Evolutionary conservation across 371 early-diverging fungal genomes (phyloP).

Genomic region (Mucor irregularis): DNA sequence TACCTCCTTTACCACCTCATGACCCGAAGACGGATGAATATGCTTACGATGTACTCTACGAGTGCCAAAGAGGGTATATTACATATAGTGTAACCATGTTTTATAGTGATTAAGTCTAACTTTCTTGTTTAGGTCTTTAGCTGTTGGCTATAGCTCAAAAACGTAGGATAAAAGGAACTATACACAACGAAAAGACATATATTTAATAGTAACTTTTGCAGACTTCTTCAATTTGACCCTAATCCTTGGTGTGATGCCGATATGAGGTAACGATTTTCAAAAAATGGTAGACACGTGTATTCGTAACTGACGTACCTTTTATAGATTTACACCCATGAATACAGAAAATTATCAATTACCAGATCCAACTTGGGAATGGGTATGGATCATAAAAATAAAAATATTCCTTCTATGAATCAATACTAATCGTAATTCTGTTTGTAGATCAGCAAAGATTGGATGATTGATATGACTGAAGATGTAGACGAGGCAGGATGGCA

Average conservation of each 20-base stretch:
- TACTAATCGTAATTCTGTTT: too few species aligned
- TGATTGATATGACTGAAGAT: conserved; percentile 71
- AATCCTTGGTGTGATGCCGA: conserved; percentile 62
- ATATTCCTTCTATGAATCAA: background rate
- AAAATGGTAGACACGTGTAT: background rate
- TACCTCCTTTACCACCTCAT: conserved; percentile 37
- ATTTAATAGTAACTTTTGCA: background rate
- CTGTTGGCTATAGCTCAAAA: conserved; percentile 62
- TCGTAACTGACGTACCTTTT: background rate
- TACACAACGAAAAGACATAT: background rate
- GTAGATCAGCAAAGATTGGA: conserved; percentile 57
- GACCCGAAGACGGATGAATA: conserved; percentile 32
- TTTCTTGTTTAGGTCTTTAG: conserved; percentile 39
- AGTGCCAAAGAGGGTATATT: conserved; percentile 57
- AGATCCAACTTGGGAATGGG: conserved; percentile 72
- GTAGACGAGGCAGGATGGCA: conserved; percentile 66
- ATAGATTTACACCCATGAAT: conserved; percentile 57
- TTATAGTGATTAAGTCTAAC: background rate
- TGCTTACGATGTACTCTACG: conserved; percentile 51
- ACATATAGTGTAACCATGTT: too few species aligned
- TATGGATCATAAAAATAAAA: conserved; percentile 5
- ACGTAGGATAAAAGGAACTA: conserved; percentile 26
- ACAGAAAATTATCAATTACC: conserved; percentile 54
- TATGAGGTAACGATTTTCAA: conserved; percentile 29
- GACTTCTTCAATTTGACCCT: conserved; percentile 61